Evolutionary conservation across 2,329 filamentous ascomycete genomes (phyloP).

Genomic region (Claviceps citrina): DNA sequence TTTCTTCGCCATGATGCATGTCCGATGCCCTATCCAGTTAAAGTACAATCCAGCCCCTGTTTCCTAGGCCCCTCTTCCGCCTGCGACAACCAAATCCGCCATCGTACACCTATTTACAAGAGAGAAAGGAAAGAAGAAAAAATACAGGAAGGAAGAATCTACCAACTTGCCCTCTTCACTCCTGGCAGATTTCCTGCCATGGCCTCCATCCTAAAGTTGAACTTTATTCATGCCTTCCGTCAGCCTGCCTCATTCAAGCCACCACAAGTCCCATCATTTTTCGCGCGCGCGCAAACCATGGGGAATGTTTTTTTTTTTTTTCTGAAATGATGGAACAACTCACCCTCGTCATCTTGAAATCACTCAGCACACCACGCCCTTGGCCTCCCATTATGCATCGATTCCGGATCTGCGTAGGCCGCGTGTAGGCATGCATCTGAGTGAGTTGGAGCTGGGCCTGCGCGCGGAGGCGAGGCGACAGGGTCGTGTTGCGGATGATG

Average conservation of each 20-base stretch:
- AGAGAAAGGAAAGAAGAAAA: too few species aligned
- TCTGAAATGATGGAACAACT: too few species aligned
- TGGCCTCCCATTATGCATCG: conserved; percentile 86
- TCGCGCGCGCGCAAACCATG: too few species aligned
- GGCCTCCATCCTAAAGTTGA: conserved; percentile 82
- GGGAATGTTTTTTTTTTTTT: too few species aligned
- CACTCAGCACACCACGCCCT: conserved; percentile 74
- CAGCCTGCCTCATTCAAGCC: conserved; percentile 18
- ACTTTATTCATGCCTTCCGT: too few species aligned
- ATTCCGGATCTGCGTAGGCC: conserved; percentile 86
- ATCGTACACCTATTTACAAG: conserved; percentile 3
- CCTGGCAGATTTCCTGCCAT: conserved; percentile 74
- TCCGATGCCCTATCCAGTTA: not conserved
- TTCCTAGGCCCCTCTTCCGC: not conserved
- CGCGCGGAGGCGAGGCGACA: conserved; percentile 66
- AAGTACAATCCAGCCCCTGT: too few species aligned
- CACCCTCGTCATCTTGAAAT: conserved; percentile 86
- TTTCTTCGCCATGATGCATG: too few species aligned
- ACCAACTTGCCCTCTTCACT: conserved; percentile 96
- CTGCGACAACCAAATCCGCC: not conserved
- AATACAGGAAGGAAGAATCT: conserved; percentile 21
- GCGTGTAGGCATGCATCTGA: conserved; percentile 92
- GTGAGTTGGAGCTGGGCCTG: conserved; percentile 86
- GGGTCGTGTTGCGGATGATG: conserved; percentile 80
- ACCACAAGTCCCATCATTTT: too few species aligned